Evolutionary conservation across 2,329 filamentous ascomycete genomes (phyloP).

Genomic region (Colletotrichum gigasporum): DNA sequence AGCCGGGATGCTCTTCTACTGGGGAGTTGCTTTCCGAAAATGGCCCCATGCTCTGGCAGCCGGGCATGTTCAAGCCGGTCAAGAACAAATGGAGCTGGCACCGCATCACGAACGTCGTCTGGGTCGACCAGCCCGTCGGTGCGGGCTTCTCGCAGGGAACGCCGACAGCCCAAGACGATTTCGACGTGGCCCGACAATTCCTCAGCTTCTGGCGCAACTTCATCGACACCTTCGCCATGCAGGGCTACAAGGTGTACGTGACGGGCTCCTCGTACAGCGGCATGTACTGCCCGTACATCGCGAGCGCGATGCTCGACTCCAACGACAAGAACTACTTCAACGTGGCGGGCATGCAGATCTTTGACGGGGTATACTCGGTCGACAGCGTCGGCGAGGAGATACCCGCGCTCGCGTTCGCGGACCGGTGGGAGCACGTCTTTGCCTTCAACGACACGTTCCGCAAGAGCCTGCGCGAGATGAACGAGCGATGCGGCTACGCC

Average conservation of each 20-base stretch:
- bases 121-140: conserved; percentile 74
- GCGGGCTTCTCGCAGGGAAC: conserved; percentile 76
- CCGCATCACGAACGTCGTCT: conserved; percentile 80
- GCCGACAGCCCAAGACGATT: conserved; percentile 70
- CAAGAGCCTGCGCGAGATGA: conserved; percentile 58
- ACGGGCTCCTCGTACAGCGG: conserved; percentile 79
- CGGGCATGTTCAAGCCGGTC: conserved; percentile 73
- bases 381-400: conserved; percentile 54
- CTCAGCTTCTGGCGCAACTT: conserved; percentile 84
- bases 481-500: conserved; percentile 69
- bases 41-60: conserved; percentile 76
- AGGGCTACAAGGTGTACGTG: conserved; percentile 76
- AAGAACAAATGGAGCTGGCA: conserved; percentile 79
- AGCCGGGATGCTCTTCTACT: conserved; percentile 70
- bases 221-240: conserved; percentile 73
- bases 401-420: conserved; percentile 66
- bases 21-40: conserved; percentile 80
- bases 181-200: conserved; percentile 77
- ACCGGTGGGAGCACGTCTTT: conserved; percentile 69
- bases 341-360: conserved; percentile 74
- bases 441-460: conserved; percentile 70
- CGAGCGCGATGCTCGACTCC: conserved; percentile 75
- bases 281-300: conserved; percentile 75
- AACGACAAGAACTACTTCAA: conserved; percentile 74
- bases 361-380: conserved; percentile 73